Base-by-base conservation (phyloP, 2,329 filamentous ascomycete genomes). In the Elsinoe ampelina region DNA sequence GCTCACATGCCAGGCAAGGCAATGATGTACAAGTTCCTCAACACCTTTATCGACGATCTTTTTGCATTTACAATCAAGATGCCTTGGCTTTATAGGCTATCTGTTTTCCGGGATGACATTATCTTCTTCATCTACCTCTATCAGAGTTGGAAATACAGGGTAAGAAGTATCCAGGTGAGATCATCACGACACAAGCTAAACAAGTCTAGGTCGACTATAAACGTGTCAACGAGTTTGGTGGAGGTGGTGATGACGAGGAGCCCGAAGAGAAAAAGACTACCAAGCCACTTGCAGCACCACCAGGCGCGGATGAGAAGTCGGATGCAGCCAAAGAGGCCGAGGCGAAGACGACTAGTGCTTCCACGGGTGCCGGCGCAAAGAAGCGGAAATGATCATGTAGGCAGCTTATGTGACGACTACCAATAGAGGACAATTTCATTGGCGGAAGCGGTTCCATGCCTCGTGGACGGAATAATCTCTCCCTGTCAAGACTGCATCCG, bases 11-110 rank as follows among this genome's bases (percentile, higher is more conserved):
- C 93, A 1, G 89, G 80, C 63, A 92, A 89, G 75, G 90, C 93
- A 48, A 93, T 98, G 89, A 92, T 85, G 71, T 96, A 96, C 81
- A 96, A 97, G 75, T 95, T 95, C 74, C 77, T 97, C 62, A 96
- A 97, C 76, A 97, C 93, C 4, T 98, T 98, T 71, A 97, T 98
- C 70, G 93, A 98, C 72, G 93, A 98, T 68, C 78, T 98, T 32
- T 98, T 98, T 68, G 93, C 93, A 1, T 98, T 97, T 67, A 98
- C 93, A 38, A 96, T 98, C 77, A 97, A 97, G 76, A 98, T 98
- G 93, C 93, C 93, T 0, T 83, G 91, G 61, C 78, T 98, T 54
- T 93, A 98, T 72, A 83, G 93, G 13, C 77, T 98, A 52, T 90
- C 93, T 0, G 97, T 93, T 0, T 80, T 98, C 61, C 81, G 93